Percentiles rank a stretch among this genome's conserved stretches.
Conservation (phyloP, 495 filamentous ascomycete species). For the Jackrogersella multiformis region DNA sequence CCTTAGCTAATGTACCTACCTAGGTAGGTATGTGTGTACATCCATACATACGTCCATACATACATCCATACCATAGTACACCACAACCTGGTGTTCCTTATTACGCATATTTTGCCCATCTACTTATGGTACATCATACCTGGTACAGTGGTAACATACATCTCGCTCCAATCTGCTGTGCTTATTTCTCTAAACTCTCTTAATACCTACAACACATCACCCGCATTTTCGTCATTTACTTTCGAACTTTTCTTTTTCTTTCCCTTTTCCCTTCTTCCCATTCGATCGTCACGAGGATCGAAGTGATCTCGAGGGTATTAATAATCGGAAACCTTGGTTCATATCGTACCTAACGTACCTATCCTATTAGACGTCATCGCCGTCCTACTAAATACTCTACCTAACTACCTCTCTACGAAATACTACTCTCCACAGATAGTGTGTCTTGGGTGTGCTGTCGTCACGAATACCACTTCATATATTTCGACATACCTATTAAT, state of each 20-base stretch:
- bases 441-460: too few relatives aligned
- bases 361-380: constrained; percentile 19
- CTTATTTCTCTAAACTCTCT: constrained; percentile 41
- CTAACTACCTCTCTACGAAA: too few relatives aligned
- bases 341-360: constrained; percentile 14
- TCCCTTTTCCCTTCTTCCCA: constrained; percentile 25
- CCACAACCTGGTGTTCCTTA: constrained; percentile 34
- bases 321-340: constrained; percentile 27
- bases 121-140: constrained; percentile 33
- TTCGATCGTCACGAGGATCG: constrained; percentile 30
- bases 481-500: too few relatives aligned
- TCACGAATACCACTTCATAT: too few relatives aligned
- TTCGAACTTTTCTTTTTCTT: constrained; percentile 30
- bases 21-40: too few relatives aligned
- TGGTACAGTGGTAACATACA: constrained; percentile 40
- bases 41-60: too few relatives aligned
- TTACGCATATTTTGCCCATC: constrained; percentile 43
- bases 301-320: constrained; percentile 17
- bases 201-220: constrained; percentile 40
- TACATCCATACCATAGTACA: too few relatives aligned
- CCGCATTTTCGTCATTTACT: constrained; percentile 39
- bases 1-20: too few relatives aligned
- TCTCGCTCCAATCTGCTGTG: constrained; percentile 40
- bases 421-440: too few relatives aligned
- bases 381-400: constrained; percentile 1